Conservation (phyloP, 176 grass and related monocot genomes). For the Puya raimondii region DNA sequence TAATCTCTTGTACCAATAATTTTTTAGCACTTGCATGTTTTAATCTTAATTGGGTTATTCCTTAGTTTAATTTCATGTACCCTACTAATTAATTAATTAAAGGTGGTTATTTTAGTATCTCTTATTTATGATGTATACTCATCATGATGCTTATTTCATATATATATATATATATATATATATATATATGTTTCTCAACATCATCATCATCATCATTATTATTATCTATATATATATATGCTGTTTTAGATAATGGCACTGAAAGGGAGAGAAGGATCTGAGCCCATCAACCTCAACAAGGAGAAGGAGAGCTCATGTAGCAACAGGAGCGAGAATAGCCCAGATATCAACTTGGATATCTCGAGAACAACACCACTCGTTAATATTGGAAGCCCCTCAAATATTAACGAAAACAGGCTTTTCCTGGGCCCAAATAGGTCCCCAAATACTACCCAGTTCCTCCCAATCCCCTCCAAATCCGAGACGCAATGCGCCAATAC, state of each 20-base stretch:
- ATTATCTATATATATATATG: neutral
- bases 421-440: conserved; percentile 21
- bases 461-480: conserved; percentile 30
- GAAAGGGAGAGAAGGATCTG: conserved; percentile 30
- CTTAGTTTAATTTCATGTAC: neutral
- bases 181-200: too few species aligned
- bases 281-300: conserved; percentile 36
- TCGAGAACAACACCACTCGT: conserved; percentile 23
- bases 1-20: neutral
- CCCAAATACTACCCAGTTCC: conserved; percentile 23
- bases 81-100: neutral
- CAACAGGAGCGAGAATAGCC: conserved; percentile 31
- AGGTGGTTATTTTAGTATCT: conserved; percentile 1
- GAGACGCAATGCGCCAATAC: conserved; percentile 27
- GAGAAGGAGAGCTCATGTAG: conserved; percentile 28
- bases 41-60: neutral
- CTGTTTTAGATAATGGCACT: conserved; percentile 18
- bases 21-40: neutral
- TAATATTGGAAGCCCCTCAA: conserved; percentile 4
- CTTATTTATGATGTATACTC: too few species aligned
- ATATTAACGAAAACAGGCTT: conserved; percentile 23
- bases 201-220: too few species aligned
- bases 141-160: too few species aligned
- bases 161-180: too few species aligned
- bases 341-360: conserved; percentile 38